phyloP scores from a whole-genome alignment of 805 yeast genomes.

The Komagataella kurtzmanii region DNA sequence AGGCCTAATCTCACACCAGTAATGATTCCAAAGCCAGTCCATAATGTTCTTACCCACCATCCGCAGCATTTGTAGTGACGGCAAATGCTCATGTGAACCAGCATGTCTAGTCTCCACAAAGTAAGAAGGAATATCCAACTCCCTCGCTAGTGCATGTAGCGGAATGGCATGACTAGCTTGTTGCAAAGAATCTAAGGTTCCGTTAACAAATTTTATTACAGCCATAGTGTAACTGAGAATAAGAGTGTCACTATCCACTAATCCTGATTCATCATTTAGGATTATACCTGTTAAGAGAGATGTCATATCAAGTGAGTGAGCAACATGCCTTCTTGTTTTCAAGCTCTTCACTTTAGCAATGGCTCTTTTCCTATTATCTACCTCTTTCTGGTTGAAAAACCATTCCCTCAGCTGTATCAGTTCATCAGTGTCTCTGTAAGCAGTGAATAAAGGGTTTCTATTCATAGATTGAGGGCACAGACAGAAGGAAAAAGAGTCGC shows the following conservation, averaged over 20 bases:
- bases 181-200: conserved; percentile 78
- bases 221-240: conserved; percentile 59
- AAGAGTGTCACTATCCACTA: conserved; percentile 20
- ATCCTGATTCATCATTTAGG: neutral
- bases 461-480: neutral
- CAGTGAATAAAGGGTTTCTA: conserved; percentile 17
- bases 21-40: conserved; percentile 59
- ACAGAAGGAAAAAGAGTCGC: neutral
- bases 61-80: conserved; percentile 57
- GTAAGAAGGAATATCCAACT: conserved; percentile 54
- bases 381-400: conserved; percentile 30
- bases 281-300: conserved; percentile 31
- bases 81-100: conserved; percentile 82
- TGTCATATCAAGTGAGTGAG: conserved; percentile 64
- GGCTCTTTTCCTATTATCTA: conserved; percentile 25
- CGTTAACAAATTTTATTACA: conserved; percentile 79
- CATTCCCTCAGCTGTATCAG: conserved; percentile 29
- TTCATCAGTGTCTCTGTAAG: conserved; percentile 26
- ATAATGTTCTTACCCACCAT: conserved; percentile 47
- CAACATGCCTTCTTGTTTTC: conserved; percentile 46
- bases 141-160: conserved; percentile 57
- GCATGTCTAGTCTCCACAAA: conserved; percentile 86
- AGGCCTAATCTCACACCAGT: conserved; percentile 41
- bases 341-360: conserved; percentile 38
- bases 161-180: conserved; percentile 70